Conservation (phyloP, 371 early-diverging fungal genomes). For the Actinomucor elegans region DNA sequence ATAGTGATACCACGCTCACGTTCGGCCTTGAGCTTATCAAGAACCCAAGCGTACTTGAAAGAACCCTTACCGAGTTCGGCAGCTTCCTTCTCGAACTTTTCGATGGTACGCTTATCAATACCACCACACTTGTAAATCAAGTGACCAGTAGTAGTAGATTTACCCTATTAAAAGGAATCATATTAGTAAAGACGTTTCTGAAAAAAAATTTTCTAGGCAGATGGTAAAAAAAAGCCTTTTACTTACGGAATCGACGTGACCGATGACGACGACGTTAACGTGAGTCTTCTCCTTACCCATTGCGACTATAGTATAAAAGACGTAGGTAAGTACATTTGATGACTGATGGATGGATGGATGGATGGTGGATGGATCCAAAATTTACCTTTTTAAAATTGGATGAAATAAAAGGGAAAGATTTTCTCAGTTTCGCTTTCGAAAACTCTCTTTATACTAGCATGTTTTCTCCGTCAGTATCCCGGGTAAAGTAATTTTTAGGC, state of each 20-base stretch:
- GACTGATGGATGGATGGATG: conserved; percentile 14
- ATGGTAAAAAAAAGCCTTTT: too few species aligned
- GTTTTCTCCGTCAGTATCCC: background rate
- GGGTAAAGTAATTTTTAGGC: background rate
- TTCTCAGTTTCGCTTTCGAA: background rate
- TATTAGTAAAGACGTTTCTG: background rate
- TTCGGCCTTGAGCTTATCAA: conserved; percentile 97
- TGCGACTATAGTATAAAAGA: conserved; percentile 64
- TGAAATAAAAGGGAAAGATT: conserved; percentile 15
- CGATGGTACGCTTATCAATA: conserved; percentile 99
- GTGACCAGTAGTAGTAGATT: conserved; percentile 78
- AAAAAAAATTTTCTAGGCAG: too few species aligned
- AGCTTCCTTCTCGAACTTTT: conserved; percentile 99
- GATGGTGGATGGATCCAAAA: conserved; percentile 8
- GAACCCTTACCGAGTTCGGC: conserved; percentile 98
- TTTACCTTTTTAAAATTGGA: conserved; percentile 15
- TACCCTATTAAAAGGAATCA: conserved; percentile 25
- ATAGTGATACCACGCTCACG: conserved; percentile 99
- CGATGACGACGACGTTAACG: conserved; percentile 98
- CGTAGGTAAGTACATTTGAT: background rate
- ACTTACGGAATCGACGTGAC: conserved; percentile 99
- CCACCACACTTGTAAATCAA: conserved; percentile 99
- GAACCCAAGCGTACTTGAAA: conserved; percentile 97
- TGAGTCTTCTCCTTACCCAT: conserved; percentile 86
- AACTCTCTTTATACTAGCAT: conserved; percentile 3